phyloP scores from a whole-genome alignment of 306 rosid species.

The Quillaja saponaria region DNA sequence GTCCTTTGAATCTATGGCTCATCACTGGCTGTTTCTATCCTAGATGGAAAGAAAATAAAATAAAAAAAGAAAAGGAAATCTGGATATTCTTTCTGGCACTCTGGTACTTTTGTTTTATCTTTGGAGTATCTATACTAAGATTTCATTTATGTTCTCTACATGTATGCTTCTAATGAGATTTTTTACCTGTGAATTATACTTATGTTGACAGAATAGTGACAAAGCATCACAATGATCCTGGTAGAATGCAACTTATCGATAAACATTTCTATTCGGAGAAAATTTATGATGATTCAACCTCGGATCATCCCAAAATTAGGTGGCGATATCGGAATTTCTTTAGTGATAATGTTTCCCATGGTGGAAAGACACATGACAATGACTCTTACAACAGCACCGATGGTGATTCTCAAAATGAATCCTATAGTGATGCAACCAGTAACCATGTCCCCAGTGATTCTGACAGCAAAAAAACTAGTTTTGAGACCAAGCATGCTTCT shows the following conservation, averaged over 20 bases:
- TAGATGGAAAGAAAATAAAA: not conserved
- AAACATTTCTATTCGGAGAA: slow-evolving; percentile 72
- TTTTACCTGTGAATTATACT: slow-evolving; percentile 10
- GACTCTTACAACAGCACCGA: slow-evolving; percentile 39
- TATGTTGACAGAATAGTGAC: slow-evolving; percentile 60
- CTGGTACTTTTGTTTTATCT: slow-evolving; percentile 9
- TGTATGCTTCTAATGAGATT: not conserved
- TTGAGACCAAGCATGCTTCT: slow-evolving; percentile 40
- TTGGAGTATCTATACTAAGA: not conserved
- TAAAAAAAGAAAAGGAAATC: not conserved
- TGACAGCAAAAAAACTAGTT: slow-evolving; percentile 31
- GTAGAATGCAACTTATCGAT: slow-evolving; percentile 49
- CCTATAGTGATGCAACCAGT: slow-evolving; percentile 34
- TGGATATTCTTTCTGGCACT: not conserved
- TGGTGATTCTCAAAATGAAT: slow-evolving; percentile 31
- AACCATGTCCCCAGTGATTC: slow-evolving; percentile 25
- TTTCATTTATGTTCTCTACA: not conserved
- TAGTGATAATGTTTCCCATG: slow-evolving; percentile 47
- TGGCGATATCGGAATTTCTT: slow-evolving; percentile 82
- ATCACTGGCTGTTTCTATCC: slow-evolving; percentile 9
- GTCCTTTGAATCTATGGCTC: too few relatives aligned
- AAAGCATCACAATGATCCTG: slow-evolving; percentile 49
- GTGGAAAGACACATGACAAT: slow-evolving; percentile 37
- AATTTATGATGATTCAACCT: slow-evolving; percentile 68
- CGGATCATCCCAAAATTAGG: slow-evolving; percentile 55